These are phyloP conservation scores for Prunus padus DNA, from an alignment of 306 rosid genomes.

Conservation along the genomic window DNA sequence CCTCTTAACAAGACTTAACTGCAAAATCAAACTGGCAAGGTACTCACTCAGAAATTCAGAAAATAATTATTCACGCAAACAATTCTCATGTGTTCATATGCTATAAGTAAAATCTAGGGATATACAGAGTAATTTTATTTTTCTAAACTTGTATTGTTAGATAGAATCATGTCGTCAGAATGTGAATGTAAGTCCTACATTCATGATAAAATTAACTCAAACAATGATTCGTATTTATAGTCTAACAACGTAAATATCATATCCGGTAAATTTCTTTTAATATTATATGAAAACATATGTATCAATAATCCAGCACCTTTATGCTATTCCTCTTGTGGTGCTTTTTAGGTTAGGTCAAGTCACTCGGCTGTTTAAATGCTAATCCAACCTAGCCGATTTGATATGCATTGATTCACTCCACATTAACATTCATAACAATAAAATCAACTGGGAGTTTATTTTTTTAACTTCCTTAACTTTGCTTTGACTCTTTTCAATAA, in stretches of 20 bases:
- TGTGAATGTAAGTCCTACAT: not conserved
- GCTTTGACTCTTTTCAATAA: not conserved
- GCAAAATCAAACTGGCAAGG: too few species aligned
- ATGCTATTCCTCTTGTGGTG: not conserved
- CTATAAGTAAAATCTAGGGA: not conserved
- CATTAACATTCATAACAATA: not conserved
- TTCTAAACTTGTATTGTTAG: not conserved
- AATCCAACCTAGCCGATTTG: not conserved
- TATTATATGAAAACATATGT: not conserved
- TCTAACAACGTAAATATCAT: not conserved
- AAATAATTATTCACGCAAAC: not conserved
- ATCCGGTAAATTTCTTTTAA: not conserved
- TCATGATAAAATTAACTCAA: not conserved
- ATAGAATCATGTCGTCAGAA: not conserved
- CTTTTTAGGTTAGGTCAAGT: not conserved
- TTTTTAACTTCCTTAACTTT: not conserved
- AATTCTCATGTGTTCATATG: not conserved
- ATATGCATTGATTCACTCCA: not conserved
- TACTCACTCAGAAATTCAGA: not conserved
- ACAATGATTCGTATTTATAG: not conserved
- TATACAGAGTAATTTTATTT: not conserved
- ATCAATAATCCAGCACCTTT: not conserved
- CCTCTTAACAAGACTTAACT: too few species aligned
- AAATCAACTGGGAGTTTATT: not conserved
- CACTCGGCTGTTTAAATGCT: not conserved